Conservation (phyloP, 2,329 filamentous ascomycete genomes). For the Trichoderma gracile region DNA sequence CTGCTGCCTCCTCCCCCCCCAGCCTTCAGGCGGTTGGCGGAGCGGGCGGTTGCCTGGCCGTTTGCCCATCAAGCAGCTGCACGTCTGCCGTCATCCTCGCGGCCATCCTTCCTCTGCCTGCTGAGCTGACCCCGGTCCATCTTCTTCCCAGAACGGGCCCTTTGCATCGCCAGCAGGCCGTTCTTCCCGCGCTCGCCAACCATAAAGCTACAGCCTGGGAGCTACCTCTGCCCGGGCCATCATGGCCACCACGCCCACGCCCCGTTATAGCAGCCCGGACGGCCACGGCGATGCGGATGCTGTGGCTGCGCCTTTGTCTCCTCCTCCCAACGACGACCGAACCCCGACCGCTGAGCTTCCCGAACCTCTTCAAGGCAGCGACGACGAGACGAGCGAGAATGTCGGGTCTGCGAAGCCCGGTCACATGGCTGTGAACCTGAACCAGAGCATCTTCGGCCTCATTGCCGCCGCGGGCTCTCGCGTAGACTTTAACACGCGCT, state of each 20-base stretch:
- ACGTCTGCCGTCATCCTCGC: constrained; percentile 16
- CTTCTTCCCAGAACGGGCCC: not conserved
- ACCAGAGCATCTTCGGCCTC: constrained; percentile 91
- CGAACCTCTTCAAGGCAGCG: constrained; percentile 53
- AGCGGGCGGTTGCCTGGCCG: constrained; percentile 21
- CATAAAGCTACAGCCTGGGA: not conserved
- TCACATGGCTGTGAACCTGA: constrained; percentile 70
- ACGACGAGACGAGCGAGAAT: constrained; percentile 53
- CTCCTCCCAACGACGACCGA: constrained; percentile 34
- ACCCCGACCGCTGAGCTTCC: constrained; percentile 50
- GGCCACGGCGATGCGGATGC: constrained; percentile 38
- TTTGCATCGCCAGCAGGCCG: constrained; percentile 10
- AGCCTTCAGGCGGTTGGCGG: constrained; percentile 7
- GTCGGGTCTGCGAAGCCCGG: constrained; percentile 46
- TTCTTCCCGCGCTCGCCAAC: constrained; percentile 7
- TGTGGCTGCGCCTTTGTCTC: constrained; percentile 27
- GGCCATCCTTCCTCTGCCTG: constrained; percentile 18
- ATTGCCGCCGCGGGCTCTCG: constrained; percentile 84
- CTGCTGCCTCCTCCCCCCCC: constrained; percentile 1
- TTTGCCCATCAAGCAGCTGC: constrained; percentile 6
- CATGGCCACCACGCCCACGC: constrained; percentile 23
- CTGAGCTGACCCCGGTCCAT: not conserved
- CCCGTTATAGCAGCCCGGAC: constrained; percentile 31
- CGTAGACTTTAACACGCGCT: constrained; percentile 78
- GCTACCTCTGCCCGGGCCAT: not conserved